phyloP scores from a whole-genome alignment of 257 asterid species.

The Osmanthus fragrans region DNA sequence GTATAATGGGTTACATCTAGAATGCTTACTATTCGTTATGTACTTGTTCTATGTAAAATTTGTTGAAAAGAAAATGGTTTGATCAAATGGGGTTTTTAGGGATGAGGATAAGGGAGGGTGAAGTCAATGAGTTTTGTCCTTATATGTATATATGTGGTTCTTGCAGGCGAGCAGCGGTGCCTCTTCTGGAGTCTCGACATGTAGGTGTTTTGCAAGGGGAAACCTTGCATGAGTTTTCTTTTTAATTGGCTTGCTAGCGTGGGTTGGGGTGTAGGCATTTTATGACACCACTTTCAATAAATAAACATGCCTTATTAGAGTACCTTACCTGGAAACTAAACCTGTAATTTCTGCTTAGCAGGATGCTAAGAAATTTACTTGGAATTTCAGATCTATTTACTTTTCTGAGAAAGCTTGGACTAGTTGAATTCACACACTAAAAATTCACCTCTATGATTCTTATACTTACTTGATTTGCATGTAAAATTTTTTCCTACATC shows the following conservation, averaged over 20 bases:
- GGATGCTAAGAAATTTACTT: constrained; percentile 19
- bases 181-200: constrained; percentile 88
- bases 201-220: constrained; percentile 95
- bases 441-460: constrained; percentile 2
- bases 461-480: constrained; percentile 12
- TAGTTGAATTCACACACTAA: neutral
- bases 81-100: constrained; percentile 46
- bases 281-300: neutral
- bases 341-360: constrained; percentile 10
- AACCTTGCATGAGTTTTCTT: constrained; percentile 60
- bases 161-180: constrained; percentile 98
- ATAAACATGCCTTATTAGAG: constrained; percentile 15
- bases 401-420: constrained; percentile 10
- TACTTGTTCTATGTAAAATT: constrained; percentile 21
- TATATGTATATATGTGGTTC: constrained; percentile 86
- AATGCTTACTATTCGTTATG: constrained; percentile 20
- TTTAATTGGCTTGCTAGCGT: constrained; percentile 41
- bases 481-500: constrained; percentile 1
- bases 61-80: constrained; percentile 28
- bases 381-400: constrained; percentile 25
- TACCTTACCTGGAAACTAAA: constrained; percentile 22
- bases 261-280: constrained; percentile 55
- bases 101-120: constrained; percentile 59
- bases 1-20: constrained; percentile 24
- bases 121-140: constrained; percentile 89